Percentiles rank a stretch among this genome's conserved stretches.
Evolutionary conservation across 129 eudicot genomes (phyloP).

Genomic region (Apium graveolens): DNA sequence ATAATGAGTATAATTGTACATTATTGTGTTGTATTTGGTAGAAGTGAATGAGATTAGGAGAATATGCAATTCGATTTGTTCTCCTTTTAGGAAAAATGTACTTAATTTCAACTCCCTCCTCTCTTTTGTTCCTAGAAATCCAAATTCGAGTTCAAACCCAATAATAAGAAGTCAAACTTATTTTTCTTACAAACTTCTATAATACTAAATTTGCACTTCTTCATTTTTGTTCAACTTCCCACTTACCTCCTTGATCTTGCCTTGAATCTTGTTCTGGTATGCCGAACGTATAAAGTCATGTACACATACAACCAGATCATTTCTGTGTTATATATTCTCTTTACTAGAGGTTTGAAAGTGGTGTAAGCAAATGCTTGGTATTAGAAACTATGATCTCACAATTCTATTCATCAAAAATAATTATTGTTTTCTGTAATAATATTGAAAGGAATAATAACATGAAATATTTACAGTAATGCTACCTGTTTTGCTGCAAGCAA

Average conservation of each 20-base stretch:
- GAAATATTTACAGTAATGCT: conserved; percentile 2
- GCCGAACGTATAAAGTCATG: background rate
- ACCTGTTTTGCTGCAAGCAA: conserved; percentile 82
- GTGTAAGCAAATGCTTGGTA: background rate
- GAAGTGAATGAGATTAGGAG: no score
- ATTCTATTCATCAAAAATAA: background rate
- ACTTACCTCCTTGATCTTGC: background rate
- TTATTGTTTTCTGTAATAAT: background rate
- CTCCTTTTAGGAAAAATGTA: background rate
- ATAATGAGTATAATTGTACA: background rate
- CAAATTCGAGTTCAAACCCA: background rate
- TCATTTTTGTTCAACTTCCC: background rate
- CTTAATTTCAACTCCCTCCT: background rate
- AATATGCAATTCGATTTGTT: background rate
- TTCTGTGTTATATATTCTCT: background rate
- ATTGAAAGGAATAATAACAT: background rate
- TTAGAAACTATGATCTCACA: background rate
- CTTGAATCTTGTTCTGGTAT: background rate
- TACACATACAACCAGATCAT: background rate
- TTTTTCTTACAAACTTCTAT: background rate
- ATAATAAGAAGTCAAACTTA: background rate
- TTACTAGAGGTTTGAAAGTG: background rate
- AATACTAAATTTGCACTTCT: background rate
- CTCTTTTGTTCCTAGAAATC: background rate
- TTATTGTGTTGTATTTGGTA: background rate